A percentile compares a stretch with the other conserved stretches of the same genome.
Conservation (phyloP, 257 asterid genomes). For the Scutellaria galericulata region DNA sequence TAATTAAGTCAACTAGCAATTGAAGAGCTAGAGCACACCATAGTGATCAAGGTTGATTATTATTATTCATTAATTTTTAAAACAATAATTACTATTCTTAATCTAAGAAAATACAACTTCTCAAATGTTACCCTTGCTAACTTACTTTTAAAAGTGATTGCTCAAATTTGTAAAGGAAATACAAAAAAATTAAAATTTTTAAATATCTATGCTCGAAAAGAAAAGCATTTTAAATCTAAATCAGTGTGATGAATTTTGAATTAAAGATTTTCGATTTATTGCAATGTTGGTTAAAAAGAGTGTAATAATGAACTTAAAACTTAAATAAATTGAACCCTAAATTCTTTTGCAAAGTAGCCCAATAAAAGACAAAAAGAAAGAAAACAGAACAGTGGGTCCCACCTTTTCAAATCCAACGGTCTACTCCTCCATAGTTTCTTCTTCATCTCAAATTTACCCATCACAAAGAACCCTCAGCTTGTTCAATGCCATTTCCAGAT, state of each 20-base stretch:
- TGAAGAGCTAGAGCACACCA: too few relatives aligned
- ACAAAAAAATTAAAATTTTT: too few relatives aligned
- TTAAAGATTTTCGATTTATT: not conserved
- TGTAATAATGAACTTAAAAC: not conserved
- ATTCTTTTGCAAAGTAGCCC: not conserved
- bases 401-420: slow-evolving; percentile 38
- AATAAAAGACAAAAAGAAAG: not conserved
- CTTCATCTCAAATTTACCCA: slow-evolving; percentile 21
- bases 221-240: not conserved
- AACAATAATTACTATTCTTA: not conserved
- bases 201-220: not conserved
- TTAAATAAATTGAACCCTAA: not conserved
- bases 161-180: slow-evolving; percentile 3
- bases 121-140: not conserved
- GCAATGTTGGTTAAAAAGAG: not conserved
- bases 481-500: not conserved
- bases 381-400: not conserved
- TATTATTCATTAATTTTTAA: too few relatives aligned
- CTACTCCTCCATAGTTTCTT: slow-evolving; percentile 23
- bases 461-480: not conserved
- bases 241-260: not conserved
- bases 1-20: not conserved
- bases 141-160: not conserved
- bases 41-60: too few relatives aligned
- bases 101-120: not conserved